A percentile compares a stretch with the other conserved stretches of the same genome.
Evolutionary conservation across 352 stramenopile species (phyloP).

Genomic region (Globisporangium alternatum): DNA sequence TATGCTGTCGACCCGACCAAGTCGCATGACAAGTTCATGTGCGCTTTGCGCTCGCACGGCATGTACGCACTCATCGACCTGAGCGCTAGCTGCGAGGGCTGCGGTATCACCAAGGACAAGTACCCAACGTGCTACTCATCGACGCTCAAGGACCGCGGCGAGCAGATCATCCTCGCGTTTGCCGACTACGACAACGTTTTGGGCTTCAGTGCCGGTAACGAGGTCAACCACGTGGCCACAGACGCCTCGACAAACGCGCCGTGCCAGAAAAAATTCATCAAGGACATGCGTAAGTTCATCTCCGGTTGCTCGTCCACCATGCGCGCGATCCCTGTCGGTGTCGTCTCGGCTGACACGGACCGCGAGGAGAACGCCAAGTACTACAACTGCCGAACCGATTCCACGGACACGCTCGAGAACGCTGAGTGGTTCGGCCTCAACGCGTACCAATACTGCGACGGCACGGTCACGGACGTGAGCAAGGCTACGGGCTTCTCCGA

Average conservation of each 20-base stretch:
- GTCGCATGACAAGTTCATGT: conserved; percentile 89
- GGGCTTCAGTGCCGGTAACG: conserved; percentile 77
- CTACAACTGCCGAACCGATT: conserved; percentile 82
- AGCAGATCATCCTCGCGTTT: conserved; percentile 79
- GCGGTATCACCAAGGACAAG: conserved; percentile 46
- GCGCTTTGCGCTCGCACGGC: conserved; percentile 55
- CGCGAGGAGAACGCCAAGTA: conserved; percentile 74
- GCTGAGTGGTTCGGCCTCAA: conserved; percentile 89
- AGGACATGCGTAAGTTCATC: conserved; percentile 79
- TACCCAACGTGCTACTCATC: conserved; percentile 57
- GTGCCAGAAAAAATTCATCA: conserved; percentile 89
- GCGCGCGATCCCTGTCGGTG: conserved; percentile 76
- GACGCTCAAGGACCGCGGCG: conserved; percentile 60
- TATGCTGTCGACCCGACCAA: conserved; percentile 83
- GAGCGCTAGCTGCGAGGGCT: conserved; percentile 45
- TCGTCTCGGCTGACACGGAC: conserved; percentile 63
- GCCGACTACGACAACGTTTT: conserved; percentile 85
- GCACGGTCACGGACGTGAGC: conserved; percentile 23
- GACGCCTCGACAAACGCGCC: conserved; percentile 51
- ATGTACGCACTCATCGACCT: conserved; percentile 82
- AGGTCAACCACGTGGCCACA: conserved; percentile 68
- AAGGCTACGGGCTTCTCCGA: conserved; percentile 54
- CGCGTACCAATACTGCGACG: conserved; percentile 78
- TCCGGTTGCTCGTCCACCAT: conserved; percentile 37
- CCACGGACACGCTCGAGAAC: conserved; percentile 66